phyloP scores from a whole-genome alignment of 495 filamentous ascomycete species.

The Pseudevernia furfuracea region DNA sequence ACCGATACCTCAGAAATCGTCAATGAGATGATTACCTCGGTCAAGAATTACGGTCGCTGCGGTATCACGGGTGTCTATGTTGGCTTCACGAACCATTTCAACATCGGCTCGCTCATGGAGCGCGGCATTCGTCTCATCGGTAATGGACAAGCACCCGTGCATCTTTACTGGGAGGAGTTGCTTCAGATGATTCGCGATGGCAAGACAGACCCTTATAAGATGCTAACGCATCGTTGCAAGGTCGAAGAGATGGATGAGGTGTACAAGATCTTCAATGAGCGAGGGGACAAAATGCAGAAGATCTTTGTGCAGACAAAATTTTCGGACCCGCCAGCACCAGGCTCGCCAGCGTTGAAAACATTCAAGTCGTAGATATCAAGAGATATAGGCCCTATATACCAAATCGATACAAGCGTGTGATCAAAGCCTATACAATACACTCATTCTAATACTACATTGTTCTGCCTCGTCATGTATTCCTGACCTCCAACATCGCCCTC shows the following conservation, averaged over 20 bases:
- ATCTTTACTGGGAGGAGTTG: slow-evolving; percentile 73
- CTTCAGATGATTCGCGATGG: slow-evolving; percentile 59
- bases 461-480: too few species aligned
- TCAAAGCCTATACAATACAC: background rate
- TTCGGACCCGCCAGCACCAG: slow-evolving; percentile 47
- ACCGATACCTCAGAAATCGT: slow-evolving; percentile 81
- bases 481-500: too few species aligned
- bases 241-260: slow-evolving; percentile 67
- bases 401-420: background rate
- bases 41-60: slow-evolving; percentile 65
- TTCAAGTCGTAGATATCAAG: slow-evolving; percentile 18
- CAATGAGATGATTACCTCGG: slow-evolving; percentile 79
- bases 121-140: slow-evolving; percentile 74
- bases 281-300: slow-evolving; percentile 64
- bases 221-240: slow-evolving; percentile 70
- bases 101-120: slow-evolving; percentile 81
- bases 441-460: too few species aligned
- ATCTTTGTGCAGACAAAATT: slow-evolving; percentile 62
- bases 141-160: slow-evolving; percentile 78
- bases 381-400: background rate
- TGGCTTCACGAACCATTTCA: slow-evolving; percentile 76
- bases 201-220: slow-evolving; percentile 70
- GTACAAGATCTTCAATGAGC: slow-evolving; percentile 63
- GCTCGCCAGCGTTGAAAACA: slow-evolving; percentile 46
- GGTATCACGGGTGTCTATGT: slow-evolving; percentile 79